These are phyloP conservation scores for Breynia disticha DNA, from an alignment of 441 rosid genomes.

Conservation along the genomic window DNA sequence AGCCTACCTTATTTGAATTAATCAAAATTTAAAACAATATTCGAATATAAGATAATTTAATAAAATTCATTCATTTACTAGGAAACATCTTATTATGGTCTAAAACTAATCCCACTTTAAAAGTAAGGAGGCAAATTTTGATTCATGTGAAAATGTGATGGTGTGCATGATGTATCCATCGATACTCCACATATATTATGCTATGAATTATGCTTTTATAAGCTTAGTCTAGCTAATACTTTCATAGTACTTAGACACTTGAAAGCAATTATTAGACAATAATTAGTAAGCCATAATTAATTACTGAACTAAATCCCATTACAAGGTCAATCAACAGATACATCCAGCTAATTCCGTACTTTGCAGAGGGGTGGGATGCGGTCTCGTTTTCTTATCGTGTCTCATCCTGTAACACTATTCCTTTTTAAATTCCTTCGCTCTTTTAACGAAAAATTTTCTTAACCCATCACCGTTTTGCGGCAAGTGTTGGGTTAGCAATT, in stretches of 20 bases:
- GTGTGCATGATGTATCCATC: neutral
- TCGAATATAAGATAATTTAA: no score
- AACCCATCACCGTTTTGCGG: no score
- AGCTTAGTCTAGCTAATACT: neutral
- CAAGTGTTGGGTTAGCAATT: neutral
- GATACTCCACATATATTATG: neutral
- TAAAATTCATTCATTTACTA: no score
- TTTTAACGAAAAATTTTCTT: no score
- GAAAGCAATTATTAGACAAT: neutral
- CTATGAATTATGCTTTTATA: neutral
- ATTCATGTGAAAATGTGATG: neutral
- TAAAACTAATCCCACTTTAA: neutral
- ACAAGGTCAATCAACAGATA: neutral
- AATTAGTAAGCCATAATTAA: constrained; percentile 1
- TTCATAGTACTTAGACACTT: neutral
- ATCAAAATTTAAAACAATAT: no score
- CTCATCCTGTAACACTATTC: no score
- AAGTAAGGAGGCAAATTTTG: neutral
- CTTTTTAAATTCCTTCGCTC: no score
- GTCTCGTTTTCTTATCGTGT: no score
- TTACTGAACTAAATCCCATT: neutral
- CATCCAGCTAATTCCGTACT: neutral
- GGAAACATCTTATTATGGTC: no score
- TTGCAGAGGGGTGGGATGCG: no score
- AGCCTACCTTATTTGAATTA: no score